A percentile compares a stretch with the other conserved stretches of the same genome.
These are phyloP conservation scores for Trichoderma brevicompactum DNA, from an alignment of 2,329 filamentous ascomycete species.

Conservation along the genomic window DNA sequence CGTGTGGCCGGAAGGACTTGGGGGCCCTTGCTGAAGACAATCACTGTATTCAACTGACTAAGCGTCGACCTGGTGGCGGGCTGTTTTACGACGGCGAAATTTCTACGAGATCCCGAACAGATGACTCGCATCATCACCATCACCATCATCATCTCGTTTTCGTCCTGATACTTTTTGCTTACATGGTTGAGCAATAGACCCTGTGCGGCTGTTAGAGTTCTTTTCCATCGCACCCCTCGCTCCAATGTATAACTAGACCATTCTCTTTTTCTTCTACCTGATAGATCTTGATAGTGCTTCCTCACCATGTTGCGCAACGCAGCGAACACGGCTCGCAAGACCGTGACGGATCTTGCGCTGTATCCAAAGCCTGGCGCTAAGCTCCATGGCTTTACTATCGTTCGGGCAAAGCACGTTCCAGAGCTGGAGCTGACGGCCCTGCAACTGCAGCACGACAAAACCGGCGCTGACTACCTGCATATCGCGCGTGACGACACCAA, in stretches of 20 bases:
- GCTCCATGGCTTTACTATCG: conserved; percentile 90
- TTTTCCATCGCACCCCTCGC: background rate
- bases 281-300: background rate
- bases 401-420: conserved; percentile 87
- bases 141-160: conserved; percentile 5
- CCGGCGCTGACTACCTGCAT: conserved; percentile 93
- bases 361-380: conserved; percentile 81
- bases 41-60: conserved; percentile 11
- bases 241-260: conserved; percentile 25
- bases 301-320: conserved; percentile 57
- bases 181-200: background rate
- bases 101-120: conserved; percentile 16
- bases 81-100: background rate
- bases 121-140: background rate
- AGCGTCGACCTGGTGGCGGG: background rate
- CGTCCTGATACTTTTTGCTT: background rate
- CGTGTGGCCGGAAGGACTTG: conserved; percentile 17
- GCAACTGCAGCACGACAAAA: conserved; percentile 91
- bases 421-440: conserved; percentile 92
- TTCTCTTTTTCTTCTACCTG: background rate
- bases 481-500: conserved; percentile 94
- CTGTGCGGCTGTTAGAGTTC: background rate
- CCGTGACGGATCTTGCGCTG: conserved; percentile 75
- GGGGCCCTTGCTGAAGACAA: conserved; percentile 1
- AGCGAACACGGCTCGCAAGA: conserved; percentile 58